phyloP scores from a whole-genome alignment of 1,284 basidiomycete species.

The Leccinum angustisporum region DNA sequence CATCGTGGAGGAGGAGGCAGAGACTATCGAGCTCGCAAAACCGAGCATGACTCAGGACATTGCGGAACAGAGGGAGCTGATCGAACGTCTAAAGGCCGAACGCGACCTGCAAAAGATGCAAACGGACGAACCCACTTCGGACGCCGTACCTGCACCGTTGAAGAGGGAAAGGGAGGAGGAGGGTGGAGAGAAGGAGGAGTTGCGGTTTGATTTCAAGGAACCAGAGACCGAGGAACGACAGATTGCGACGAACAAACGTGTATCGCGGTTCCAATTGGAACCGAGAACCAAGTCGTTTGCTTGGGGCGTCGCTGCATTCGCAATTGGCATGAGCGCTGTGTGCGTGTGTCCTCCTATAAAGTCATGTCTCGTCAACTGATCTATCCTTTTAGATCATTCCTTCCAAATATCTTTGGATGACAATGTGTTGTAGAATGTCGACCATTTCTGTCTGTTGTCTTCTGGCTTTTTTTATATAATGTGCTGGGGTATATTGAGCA shows the following conservation, averaged over 20 bases:
- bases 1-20: constrained; percentile 55
- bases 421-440: constrained; percentile 5
- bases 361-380: constrained; percentile 4
- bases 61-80: constrained; percentile 68
- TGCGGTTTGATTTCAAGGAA: constrained; percentile 64
- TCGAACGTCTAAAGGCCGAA: constrained; percentile 62
- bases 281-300: constrained; percentile 67
- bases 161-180: constrained; percentile 62
- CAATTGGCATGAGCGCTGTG: constrained; percentile 70
- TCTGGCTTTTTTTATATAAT: not conserved
- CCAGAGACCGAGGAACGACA: constrained; percentile 55
- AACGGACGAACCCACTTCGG: constrained; percentile 23
- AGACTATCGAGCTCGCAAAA: constrained; percentile 51
- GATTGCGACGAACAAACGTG: constrained; percentile 64
- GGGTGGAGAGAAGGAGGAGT: constrained; percentile 29
- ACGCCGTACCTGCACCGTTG: constrained; percentile 22
- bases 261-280: constrained; percentile 50
- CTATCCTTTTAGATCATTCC: constrained; percentile 27
- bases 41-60: constrained; percentile 68
- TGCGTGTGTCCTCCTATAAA: constrained; percentile 37
- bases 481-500: constrained; percentile 24
- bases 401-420: constrained; percentile 48
- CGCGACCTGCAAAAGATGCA: constrained; percentile 28
- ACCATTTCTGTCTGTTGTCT: constrained; percentile 8
- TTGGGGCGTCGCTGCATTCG: constrained; percentile 76